Conservation (phyloP, 1,284 basidiomycete genomes). For the Trichosporon sp. region DNA sequence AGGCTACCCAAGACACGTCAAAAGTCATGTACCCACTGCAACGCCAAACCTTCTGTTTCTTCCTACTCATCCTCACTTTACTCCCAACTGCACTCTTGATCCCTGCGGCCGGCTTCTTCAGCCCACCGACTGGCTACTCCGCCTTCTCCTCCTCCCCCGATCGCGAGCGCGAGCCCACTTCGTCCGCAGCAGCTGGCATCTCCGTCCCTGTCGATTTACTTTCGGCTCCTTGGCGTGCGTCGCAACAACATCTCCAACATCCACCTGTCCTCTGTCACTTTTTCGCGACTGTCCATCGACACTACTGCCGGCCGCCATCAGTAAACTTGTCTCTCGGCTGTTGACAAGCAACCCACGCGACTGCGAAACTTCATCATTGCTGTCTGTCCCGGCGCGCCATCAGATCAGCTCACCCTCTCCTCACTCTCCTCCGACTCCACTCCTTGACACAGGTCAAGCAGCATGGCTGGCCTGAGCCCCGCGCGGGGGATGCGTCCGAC, state of each 20-base stretch:
- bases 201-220: neutral
- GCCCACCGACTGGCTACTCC: too few relatives aligned
- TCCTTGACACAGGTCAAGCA: neutral
- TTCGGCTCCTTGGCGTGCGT: neutral
- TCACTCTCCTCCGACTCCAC: neutral
- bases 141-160: too few relatives aligned
- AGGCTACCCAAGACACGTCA: neutral
- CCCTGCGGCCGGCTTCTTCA: neutral
- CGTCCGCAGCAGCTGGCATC: neutral
- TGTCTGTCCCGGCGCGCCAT: neutral
- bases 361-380: neutral
- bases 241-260: neutral
- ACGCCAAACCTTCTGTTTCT: neutral
- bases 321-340: neutral
- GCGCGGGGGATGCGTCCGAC: conserved; percentile 40
- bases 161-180: neutral
- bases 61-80: neutral
- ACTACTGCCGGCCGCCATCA: neutral
- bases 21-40: conserved; percentile 3
- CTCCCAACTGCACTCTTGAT: neutral
- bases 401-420: neutral
- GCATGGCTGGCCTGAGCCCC: neutral
- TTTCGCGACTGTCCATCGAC: neutral
- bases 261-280: neutral
- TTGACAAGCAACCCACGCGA: neutral